phyloP scores from a whole-genome alignment of 371 early-diverging fungal species.

The Mucor sp. region DNA sequence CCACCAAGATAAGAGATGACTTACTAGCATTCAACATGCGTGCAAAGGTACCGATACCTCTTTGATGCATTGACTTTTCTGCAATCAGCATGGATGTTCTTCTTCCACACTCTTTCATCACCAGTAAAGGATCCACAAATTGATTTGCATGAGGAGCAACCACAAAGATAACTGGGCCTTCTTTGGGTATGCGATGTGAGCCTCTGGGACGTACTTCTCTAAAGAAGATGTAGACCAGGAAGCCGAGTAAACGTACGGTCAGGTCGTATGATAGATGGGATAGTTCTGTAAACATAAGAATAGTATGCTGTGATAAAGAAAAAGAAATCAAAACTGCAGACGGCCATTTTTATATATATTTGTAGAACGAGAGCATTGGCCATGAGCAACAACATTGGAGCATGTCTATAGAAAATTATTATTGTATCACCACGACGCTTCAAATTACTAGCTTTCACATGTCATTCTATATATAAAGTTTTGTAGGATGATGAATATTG shows the following conservation, averaged over 20 bases:
- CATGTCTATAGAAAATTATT: background rate
- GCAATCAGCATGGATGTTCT: conserved; percentile 83
- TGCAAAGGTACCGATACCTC: conserved; percentile 79
- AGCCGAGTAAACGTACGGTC: conserved; percentile 54
- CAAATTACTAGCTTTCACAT: conserved; percentile 1
- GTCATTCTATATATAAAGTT: background rate
- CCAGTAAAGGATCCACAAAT: conserved; percentile 90
- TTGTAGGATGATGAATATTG: background rate
- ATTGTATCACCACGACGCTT: background rate
- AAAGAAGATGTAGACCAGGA: conserved; percentile 78
- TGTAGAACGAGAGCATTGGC: conserved; percentile 1
- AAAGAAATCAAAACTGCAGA: background rate
- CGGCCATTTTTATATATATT: background rate
- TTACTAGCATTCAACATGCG: conserved; percentile 67
- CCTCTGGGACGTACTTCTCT: conserved; percentile 86
- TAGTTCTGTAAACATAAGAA: background rate
- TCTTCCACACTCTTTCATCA: conserved; percentile 76
- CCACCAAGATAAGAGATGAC: background rate
- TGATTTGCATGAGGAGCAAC: conserved; percentile 96
- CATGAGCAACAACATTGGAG: background rate
- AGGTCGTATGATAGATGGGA: conserved; percentile 44
- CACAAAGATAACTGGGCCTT: conserved; percentile 90
- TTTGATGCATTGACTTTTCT: conserved; percentile 83
- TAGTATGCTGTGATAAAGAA: background rate
- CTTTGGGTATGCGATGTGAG: conserved; percentile 79